Evolutionary conservation across 768 basidiomycete species (phyloP).

Genomic region (Termitomyces sp.): DNA sequence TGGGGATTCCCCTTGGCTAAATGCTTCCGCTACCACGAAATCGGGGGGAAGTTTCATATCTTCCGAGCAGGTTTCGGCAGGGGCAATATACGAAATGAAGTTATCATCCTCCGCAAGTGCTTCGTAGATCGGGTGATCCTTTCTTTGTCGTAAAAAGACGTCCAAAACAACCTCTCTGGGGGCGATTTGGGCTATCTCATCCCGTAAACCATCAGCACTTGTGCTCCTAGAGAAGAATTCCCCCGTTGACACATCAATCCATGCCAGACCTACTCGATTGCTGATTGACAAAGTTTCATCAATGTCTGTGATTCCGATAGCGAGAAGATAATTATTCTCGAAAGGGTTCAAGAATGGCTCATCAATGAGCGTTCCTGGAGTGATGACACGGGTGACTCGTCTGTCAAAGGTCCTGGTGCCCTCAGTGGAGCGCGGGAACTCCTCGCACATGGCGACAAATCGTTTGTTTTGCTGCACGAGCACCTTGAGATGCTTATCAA

Average conservation of each 20-base stretch:
- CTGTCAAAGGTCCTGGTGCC: slow-evolving; percentile 69
- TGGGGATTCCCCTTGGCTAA: not conserved
- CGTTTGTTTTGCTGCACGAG: slow-evolving; percentile 80
- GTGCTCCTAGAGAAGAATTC: slow-evolving; percentile 81
- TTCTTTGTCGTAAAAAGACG: slow-evolving; percentile 28
- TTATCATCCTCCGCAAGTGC: slow-evolving; percentile 51
- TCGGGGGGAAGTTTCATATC: not conserved
- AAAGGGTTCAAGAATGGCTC: slow-evolving; percentile 83
- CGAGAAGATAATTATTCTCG: slow-evolving; percentile 88
- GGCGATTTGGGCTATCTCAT: slow-evolving; percentile 77
- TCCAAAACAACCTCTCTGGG: slow-evolving; percentile 83
- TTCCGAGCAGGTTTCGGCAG: slow-evolving; percentile 5
- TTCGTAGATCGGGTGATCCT: slow-evolving; percentile 43
- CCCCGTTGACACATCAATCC: slow-evolving; percentile 94
- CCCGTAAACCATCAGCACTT: slow-evolving; percentile 53
- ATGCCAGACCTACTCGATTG: slow-evolving; percentile 67
- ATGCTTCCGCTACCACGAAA: not conserved
- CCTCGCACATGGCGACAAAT: slow-evolving; percentile 93
- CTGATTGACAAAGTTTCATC: not conserved
- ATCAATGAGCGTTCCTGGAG: slow-evolving; percentile 92
- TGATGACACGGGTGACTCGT: slow-evolving; percentile 82
- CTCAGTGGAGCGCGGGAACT: slow-evolving; percentile 57
- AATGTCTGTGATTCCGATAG: slow-evolving; percentile 38
- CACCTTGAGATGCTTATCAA: slow-evolving; percentile 84
- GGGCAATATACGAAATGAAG: slow-evolving; percentile 48